Base-by-base conservation (phyloP, 202 grass and related monocot species). In the Digitaria exilis region DNA sequence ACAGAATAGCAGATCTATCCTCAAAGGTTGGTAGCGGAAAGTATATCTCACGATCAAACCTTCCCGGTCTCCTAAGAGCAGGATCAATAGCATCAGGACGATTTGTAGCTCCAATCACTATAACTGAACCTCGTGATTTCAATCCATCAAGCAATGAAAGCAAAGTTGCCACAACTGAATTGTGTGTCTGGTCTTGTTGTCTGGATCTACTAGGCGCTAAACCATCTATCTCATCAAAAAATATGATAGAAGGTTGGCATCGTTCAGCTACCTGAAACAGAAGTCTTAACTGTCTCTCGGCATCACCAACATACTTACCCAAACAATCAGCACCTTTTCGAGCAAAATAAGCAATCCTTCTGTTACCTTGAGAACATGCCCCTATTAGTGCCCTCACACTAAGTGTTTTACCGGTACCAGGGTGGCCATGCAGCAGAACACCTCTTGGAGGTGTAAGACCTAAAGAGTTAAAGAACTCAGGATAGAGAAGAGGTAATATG, bases 161-260 rank as follows among this genome's bases (percentile, higher is more conserved):
- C 62, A 98, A 88, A 83, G 93, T 98, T 1, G 96, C 91, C 65
- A 98, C 96, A 83, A 98, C 96, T 77, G 96, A 98, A 85, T 98
- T 98, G 72, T 98, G 96, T 76, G 96, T 98, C 75, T 98, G 93
- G 70, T 98, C 96, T 91, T 93, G 93, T 78, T 75, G 80, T 75
- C 93, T 92, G 56, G 91, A 96, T 85, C 96, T 90, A 73, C 83
- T 92, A 79, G 96, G 93, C 31, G 93, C 96, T 76, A 98, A 88
- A 62, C 96, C 96, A 83, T 98, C 96, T 74, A 96, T 96, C 77
- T 99, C 96, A 86, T 99, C 96, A 90, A 99, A 96, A 91, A 99
- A 99, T 48, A 99, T 99, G 62, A 99, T 96, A 71, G 91, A 99
- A 44, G 96, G 96, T 71, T 99, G 93, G 30, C 89, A 99, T 92